phyloP scores from a whole-genome alignment of 352 stramenopile species.

The Globisporangium camurandrum region DNA sequence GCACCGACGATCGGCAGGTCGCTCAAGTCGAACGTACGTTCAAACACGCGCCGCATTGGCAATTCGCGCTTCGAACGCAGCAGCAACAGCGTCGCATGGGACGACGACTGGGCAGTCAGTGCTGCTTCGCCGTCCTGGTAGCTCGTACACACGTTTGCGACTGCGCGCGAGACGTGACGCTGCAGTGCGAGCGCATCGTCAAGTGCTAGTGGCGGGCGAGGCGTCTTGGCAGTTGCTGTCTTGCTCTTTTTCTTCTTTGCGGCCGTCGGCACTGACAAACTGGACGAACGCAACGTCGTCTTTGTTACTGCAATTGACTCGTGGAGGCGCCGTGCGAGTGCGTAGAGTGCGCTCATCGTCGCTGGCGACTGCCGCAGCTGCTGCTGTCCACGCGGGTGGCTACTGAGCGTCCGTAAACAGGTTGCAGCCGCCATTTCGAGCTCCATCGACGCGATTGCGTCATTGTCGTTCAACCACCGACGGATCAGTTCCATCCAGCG shows the following conservation, averaged over 20 bases:
- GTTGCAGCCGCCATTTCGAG: constrained; percentile 35
- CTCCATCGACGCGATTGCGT: neutral
- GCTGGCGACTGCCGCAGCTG: constrained; percentile 39
- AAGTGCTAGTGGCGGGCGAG: neutral
- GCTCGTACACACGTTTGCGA: constrained; percentile 59
- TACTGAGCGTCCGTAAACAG: constrained; percentile 49
- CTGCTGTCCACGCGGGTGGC: constrained; percentile 34
- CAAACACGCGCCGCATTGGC: constrained; percentile 67
- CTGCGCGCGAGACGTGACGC: constrained; percentile 23
- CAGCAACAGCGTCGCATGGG: constrained; percentile 22
- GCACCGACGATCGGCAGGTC: constrained; percentile 64
- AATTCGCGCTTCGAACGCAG: constrained; percentile 51
- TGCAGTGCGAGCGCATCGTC: constrained; percentile 14
- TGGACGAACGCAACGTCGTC: too few species aligned
- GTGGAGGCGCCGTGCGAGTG: constrained; percentile 38
- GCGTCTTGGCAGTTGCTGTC: neutral
- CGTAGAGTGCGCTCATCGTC: constrained; percentile 47
- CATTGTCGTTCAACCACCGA: constrained; percentile 23
- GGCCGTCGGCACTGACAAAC: too few species aligned
- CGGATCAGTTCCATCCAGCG: constrained; percentile 58
- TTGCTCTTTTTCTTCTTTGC: constrained; percentile 1
- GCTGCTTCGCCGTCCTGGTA: constrained; percentile 39
- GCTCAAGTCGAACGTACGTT: constrained; percentile 38
- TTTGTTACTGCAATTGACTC: constrained; percentile 15
- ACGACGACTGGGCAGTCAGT: constrained; percentile 35